Percentiles rank a stretch among this genome's conserved stretches.
Conservation (phyloP, 495 filamentous ascomycete species). For the Darksidea phi region DNA sequence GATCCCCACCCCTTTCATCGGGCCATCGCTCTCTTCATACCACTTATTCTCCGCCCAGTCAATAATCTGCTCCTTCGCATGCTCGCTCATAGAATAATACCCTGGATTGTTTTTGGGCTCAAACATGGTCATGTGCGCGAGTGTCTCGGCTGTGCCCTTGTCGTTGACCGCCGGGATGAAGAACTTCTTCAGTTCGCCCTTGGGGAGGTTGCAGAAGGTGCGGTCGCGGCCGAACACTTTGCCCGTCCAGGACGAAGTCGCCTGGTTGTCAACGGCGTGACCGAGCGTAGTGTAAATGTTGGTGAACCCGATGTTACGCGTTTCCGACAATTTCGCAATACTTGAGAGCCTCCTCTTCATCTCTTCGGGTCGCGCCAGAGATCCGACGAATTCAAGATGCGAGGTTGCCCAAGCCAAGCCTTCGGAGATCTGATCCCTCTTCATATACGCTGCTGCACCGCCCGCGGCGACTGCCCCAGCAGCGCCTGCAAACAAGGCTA, state of each 20-base stretch:
- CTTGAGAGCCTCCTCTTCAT: constrained; percentile 63
- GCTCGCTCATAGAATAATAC: constrained; percentile 64
- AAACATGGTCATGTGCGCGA: constrained; percentile 90
- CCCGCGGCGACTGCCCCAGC: constrained; percentile 81
- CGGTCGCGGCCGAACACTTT: constrained; percentile 59
- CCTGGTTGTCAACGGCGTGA: constrained; percentile 49
- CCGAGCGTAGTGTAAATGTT: constrained; percentile 85
- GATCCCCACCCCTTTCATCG: constrained; percentile 6
- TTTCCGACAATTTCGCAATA: constrained; percentile 56
- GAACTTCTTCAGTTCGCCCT: constrained; percentile 46
- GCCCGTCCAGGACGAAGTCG: constrained; percentile 42
- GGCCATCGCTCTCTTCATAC: constrained; percentile 36
- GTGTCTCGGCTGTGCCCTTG: constrained; percentile 70
- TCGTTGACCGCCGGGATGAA: constrained; percentile 75
- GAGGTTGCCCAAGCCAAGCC: constrained; percentile 78
- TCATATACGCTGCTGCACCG: constrained; percentile 75
- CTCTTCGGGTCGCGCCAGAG: constrained; percentile 74
- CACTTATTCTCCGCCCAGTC: constrained; percentile 50
- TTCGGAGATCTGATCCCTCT: constrained; percentile 70
- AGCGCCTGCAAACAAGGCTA: constrained; percentile 80
- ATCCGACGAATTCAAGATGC: constrained; percentile 95
- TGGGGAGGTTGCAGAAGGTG: constrained; percentile 83
- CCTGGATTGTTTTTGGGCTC: constrained; percentile 74
- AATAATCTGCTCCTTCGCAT: constrained; percentile 63
- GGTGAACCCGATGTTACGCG: constrained; percentile 64